Evolutionary conservation across 2,329 filamentous ascomycete species (phyloP).

Genomic region (Penicillium capsulatum): DNA sequence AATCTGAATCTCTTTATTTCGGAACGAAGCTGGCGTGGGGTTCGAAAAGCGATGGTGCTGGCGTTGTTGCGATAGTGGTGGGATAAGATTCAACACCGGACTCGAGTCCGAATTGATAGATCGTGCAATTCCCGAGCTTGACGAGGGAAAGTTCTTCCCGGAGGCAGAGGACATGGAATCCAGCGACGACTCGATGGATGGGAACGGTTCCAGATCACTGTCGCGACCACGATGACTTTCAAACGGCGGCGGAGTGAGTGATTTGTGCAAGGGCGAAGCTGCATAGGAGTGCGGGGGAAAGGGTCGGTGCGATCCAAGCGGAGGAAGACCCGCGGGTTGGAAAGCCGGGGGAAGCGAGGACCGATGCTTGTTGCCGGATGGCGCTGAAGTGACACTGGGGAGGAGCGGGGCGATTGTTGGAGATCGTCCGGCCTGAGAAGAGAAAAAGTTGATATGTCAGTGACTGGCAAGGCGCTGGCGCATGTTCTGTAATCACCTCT

Average conservation of each 20-base stretch:
- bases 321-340: slow-evolving; percentile 46
- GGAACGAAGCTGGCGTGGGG: slow-evolving; percentile 52
- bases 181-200: slow-evolving; percentile 78
- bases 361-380: slow-evolving; percentile 46
- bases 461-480: neutral
- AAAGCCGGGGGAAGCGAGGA: slow-evolving; percentile 60
- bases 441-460: neutral
- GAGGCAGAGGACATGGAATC: slow-evolving; percentile 48
- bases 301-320: slow-evolving; percentile 41
- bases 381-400: slow-evolving; percentile 37
- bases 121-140: slow-evolving; percentile 61
- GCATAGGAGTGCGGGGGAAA: slow-evolving; percentile 59
- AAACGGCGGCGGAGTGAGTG: slow-evolving; percentile 76
- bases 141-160: slow-evolving; percentile 68
- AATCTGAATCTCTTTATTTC: slow-evolving; percentile 64
- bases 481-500: slow-evolving; percentile 60
- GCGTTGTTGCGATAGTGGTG: slow-evolving; percentile 34
- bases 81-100: slow-evolving; percentile 45
- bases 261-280: slow-evolving; percentile 84
- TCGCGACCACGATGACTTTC: slow-evolving; percentile 47
- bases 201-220: slow-evolving; percentile 72
- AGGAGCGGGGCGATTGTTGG: slow-evolving; percentile 40
- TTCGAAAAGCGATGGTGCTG: slow-evolving; percentile 43
- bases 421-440: slow-evolving; percentile 37
- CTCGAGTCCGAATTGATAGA: slow-evolving; percentile 66